Conservation (phyloP, 2,329 filamentous ascomycete species). For the Cordyceps javanica region DNA sequence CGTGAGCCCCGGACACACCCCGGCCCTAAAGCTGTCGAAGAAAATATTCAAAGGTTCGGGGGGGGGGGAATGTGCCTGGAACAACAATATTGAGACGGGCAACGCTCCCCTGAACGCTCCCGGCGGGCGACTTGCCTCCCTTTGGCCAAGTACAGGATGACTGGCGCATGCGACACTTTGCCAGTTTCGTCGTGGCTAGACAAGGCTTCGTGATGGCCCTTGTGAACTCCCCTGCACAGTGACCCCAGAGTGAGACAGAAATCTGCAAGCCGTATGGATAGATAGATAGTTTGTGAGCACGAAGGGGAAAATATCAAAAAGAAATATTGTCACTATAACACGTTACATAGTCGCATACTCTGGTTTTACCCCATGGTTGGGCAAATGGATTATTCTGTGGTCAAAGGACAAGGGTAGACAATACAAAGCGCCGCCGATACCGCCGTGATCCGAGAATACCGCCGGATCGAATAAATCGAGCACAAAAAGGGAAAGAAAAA, state of each 20-base stretch:
- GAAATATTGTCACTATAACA: not conserved
- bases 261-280: no score
- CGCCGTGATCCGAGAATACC: not conserved
- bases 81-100: not conserved
- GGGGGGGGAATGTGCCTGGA: not conserved
- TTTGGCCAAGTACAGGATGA: not conserved
- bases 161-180: not conserved
- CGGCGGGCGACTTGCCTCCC: not conserved
- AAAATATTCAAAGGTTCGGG: no score
- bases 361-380: not conserved
- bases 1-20: not conserved
- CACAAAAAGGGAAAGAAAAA: constrained; percentile 1
- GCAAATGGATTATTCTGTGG: not conserved
- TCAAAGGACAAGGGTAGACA: not conserved
- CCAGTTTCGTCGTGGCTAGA: not conserved
- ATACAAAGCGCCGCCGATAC: not conserved
- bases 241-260: no score
- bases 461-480: not conserved
- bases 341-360: constrained; percentile 1
- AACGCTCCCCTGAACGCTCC: not conserved
- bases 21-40: not conserved
- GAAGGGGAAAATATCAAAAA: no score
- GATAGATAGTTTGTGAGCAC: no score
- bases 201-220: not conserved
- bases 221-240: not conserved